Evolutionary conservation across 768 basidiomycete genomes (phyloP).

Genomic region (Termitomyces sp.): DNA sequence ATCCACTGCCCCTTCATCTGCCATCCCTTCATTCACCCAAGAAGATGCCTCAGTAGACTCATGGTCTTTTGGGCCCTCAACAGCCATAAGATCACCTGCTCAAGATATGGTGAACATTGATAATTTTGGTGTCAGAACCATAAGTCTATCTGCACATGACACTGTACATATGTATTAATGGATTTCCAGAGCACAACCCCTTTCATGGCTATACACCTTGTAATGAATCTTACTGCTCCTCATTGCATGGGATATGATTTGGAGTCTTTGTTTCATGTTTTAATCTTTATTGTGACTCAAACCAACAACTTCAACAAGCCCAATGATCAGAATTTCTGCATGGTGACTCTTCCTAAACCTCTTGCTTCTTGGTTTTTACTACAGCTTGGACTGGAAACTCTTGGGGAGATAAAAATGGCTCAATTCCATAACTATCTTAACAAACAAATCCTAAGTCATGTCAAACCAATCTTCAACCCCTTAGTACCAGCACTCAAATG

Average conservation of each 20-base stretch:
- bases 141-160: neutral
- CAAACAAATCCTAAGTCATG: neutral
- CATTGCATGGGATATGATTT: conserved; percentile 2
- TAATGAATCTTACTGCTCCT: neutral
- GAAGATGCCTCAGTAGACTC: neutral
- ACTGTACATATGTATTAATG: too few species aligned
- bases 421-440: neutral
- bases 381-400: neutral
- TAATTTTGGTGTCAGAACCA: neutral
- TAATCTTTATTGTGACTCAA: neutral
- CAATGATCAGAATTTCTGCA: neutral
- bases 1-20: neutral
- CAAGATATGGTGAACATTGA: neutral
- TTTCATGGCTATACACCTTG: neutral
- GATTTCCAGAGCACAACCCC: neutral
- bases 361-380: neutral
- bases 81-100: neutral
- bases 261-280: neutral
- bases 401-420: neutral
- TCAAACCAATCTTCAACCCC: neutral
- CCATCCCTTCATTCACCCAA: neutral
- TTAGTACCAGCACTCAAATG: neutral
- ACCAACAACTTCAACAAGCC: neutral
- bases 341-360: neutral
- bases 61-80: neutral